Evolutionary conservation across 371 early-diverging fungal species (phyloP).

Genomic region (Syncephalastrum racemosum): DNA sequence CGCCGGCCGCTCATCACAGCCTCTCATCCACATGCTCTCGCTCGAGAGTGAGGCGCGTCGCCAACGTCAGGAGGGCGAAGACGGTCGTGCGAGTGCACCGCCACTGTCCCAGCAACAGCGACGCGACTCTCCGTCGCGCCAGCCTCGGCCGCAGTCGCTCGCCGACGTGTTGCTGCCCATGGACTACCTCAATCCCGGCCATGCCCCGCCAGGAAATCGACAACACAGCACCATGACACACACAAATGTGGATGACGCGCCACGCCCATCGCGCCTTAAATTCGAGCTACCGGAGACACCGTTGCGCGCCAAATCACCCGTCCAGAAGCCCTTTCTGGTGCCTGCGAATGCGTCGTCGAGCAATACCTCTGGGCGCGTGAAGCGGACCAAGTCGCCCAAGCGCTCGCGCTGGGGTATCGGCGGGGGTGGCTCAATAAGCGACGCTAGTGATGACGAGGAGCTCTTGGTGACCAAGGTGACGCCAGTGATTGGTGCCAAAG

Average conservation of each 20-base stretch:
- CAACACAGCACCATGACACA: slow-evolving; percentile 1
- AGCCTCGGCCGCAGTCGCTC: slow-evolving; percentile 7
- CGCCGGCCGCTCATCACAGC: slow-evolving; percentile 20
- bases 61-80: slow-evolving; percentile 14
- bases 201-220: no score
- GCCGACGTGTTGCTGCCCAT: slow-evolving; percentile 27
- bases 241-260: neutral
- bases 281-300: slow-evolving; percentile 25
- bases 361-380: neutral
- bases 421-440: slow-evolving; percentile 13
- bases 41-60: slow-evolving; percentile 22
- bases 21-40: slow-evolving; percentile 26
- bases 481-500: slow-evolving; percentile 38
- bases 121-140: no score
- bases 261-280: slow-evolving; percentile 10
- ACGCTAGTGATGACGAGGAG: slow-evolving; percentile 23
- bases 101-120: no score
- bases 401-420: slow-evolving; percentile 19
- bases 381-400: slow-evolving; percentile 18
- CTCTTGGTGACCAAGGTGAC: slow-evolving; percentile 21
- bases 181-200: slow-evolving; percentile 1
- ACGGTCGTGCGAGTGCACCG: no score
- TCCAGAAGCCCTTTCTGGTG: slow-evolving; percentile 6
- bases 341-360: slow-evolving; percentile 5
- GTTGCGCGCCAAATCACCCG: slow-evolving; percentile 8